Evolutionary conservation across 768 basidiomycete species (phyloP).

Genomic region (Phylloporus sp.): DNA sequence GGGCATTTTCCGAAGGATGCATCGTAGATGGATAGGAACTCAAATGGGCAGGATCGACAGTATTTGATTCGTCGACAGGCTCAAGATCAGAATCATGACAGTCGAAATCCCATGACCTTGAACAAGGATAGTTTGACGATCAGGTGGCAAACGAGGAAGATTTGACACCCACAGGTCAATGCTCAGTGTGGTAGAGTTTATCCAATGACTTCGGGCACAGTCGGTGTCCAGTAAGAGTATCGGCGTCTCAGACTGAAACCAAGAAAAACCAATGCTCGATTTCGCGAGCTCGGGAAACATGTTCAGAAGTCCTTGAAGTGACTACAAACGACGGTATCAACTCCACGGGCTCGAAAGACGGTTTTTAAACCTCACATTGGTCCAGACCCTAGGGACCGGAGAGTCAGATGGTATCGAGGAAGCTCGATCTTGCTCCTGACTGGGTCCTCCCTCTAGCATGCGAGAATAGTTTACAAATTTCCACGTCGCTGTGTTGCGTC

Average conservation of each 20-base stretch:
- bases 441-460: neutral
- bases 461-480: conserved; percentile 10
- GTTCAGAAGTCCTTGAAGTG: conserved; percentile 15
- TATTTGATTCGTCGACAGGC: neutral
- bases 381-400: conserved; percentile 25
- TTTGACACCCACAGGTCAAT: conserved; percentile 22
- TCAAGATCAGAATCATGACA: conserved; percentile 22
- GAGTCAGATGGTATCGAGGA: neutral
- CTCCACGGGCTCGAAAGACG: neutral
- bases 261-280: conserved; percentile 17
- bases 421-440: neutral
- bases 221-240: conserved; percentile 20
- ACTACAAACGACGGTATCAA: conserved; percentile 15
- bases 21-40: neutral
- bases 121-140: neutral
- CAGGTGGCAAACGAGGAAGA: neutral
- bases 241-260: conserved; percentile 28
- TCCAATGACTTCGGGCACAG: conserved; percentile 14
- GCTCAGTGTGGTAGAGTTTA: conserved; percentile 12
- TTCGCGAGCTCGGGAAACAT: conserved; percentile 26
- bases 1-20: neutral
- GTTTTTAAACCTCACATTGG: conserved; percentile 20
- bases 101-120: conserved; percentile 24
- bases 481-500: conserved; percentile 13
- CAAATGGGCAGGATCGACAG: neutral